Conservation (phyloP, 257 asterid species). For the Plantago major region DNA sequence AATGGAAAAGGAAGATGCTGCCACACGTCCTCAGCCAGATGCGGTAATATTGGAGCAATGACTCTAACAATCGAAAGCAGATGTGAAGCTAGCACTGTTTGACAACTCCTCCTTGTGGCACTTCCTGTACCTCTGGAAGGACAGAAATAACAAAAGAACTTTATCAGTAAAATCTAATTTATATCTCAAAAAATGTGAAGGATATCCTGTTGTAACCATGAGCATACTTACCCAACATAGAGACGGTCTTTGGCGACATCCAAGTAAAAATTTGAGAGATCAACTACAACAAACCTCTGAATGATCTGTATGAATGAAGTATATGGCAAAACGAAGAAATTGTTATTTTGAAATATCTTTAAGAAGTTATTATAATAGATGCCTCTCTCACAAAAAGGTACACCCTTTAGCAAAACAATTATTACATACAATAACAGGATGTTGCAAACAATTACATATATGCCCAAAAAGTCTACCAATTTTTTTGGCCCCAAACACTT, state of each 20-base stretch:
- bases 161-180: background rate
- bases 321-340: background rate
- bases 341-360: background rate
- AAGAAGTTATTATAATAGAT: too few relatives aligned
- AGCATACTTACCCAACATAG: slow-evolving; percentile 66
- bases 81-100: slow-evolving; percentile 86
- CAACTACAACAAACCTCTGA: slow-evolving; percentile 88
- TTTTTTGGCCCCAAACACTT: too few relatives aligned
- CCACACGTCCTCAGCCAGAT: slow-evolving; percentile 97
- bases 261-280: slow-evolving; percentile 93
- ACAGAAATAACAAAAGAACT: slow-evolving; percentile 1
- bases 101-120: slow-evolving; percentile 90
- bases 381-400: too few relatives aligned
- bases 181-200: background rate
- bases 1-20: slow-evolving; percentile 84
- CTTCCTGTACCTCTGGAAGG: slow-evolving; percentile 66
- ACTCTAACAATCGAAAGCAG: slow-evolving; percentile 63
- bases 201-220: background rate
- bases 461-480: too few relatives aligned
- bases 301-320: slow-evolving; percentile 49
- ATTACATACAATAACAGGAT: too few relatives aligned
- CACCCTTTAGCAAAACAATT: too few relatives aligned
- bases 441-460: too few relatives aligned
- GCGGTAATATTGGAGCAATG: slow-evolving; percentile 92
- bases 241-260: slow-evolving; percentile 97